Conservation (phyloP, 352 stramenopile genomes). For the Paralagenidium karlingii region DNA sequence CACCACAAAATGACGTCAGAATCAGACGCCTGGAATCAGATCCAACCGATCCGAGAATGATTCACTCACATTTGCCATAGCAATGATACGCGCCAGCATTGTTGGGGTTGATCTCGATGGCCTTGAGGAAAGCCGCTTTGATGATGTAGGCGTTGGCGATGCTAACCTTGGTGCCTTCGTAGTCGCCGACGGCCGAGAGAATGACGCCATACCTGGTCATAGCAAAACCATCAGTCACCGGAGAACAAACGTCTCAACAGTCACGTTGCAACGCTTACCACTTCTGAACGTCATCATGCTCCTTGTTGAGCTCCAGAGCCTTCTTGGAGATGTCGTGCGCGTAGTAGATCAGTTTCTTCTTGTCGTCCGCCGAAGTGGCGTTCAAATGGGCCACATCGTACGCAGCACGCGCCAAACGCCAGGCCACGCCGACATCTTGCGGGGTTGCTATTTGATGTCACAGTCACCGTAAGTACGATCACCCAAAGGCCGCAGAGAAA, state of each 20-base stretch:
- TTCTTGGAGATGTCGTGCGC: constrained; percentile 45
- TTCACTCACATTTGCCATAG: constrained; percentile 39
- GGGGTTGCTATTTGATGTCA: constrained; percentile 14
- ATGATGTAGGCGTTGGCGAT: constrained; percentile 77
- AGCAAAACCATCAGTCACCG: constrained; percentile 1
- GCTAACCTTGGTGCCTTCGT: constrained; percentile 75
- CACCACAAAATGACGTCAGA: not conserved
- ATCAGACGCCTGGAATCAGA: not conserved
- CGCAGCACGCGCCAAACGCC: constrained; percentile 41
- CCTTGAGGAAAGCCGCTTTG: constrained; percentile 70
- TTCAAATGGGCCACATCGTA: constrained; percentile 56
- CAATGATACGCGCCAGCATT: constrained; percentile 70
- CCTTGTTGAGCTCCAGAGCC: constrained; percentile 27
- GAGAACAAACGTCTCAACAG: not conserved
- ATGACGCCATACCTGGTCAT: constrained; percentile 59
- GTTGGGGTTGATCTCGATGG: constrained; percentile 51
- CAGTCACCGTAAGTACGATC: not conserved
- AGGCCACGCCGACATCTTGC: constrained; percentile 44
- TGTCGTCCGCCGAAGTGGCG: constrained; percentile 38
- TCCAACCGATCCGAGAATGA: not conserved
- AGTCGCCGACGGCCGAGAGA: constrained; percentile 69
- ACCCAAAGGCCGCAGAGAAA: not conserved
- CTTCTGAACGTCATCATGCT: constrained; percentile 65
- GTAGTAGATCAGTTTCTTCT: constrained; percentile 65
- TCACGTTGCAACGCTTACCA: constrained; percentile 39